Base-by-base conservation (phyloP, 2,329 filamentous ascomycete genomes). In the Dactylellina sp. region DNA sequence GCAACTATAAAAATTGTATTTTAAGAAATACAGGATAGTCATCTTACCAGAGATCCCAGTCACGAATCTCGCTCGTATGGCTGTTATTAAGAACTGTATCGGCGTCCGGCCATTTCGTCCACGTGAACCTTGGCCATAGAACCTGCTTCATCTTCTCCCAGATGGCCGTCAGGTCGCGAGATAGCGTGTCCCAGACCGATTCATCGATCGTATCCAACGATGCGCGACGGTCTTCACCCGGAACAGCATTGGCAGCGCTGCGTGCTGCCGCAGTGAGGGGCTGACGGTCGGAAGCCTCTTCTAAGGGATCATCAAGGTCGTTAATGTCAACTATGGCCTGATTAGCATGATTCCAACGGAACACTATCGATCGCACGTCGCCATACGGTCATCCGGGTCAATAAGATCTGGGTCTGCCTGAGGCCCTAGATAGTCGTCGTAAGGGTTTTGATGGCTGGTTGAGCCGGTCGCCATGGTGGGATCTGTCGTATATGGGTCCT, bases 81-180 rank as follows among this genome's bases (percentile, higher is more conserved):
- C 18, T 63, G 75, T 64, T 86, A 86, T 80, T 89, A 86, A 71
- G 90, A 63, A 90, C 85, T 37, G 85, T 84, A 80, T 89, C 88
- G 72, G 88, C 88, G 81, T 89, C 87, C 32, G 88, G 88, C 88
- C 88, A 90, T 78, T 87, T 83, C 37, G 87, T 88, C 22, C 99
- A 89, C 53, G 99, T 86, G 83, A 98, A 98, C 80, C 93, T 93
- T 16, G 95, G 95, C 82, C 92, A 99, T 74, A 99, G 87, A 40
- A 99, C 95, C 84, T 97, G 94, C 81, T 91, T 89, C 89, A 99
- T 92, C 86, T 99, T 99, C 83, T 92, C 91, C 94, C 95, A 98
- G 37, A 98, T 92, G 24, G 93, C 95, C 6, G 94, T 83, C 77
- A 99, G 84, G 81, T 99, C 95, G 77, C 95, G 90, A 59, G 91